Evolutionary conservation across 106 monocot genomes (phyloP).

Genomic region (Platanthera zijinensis): DNA sequence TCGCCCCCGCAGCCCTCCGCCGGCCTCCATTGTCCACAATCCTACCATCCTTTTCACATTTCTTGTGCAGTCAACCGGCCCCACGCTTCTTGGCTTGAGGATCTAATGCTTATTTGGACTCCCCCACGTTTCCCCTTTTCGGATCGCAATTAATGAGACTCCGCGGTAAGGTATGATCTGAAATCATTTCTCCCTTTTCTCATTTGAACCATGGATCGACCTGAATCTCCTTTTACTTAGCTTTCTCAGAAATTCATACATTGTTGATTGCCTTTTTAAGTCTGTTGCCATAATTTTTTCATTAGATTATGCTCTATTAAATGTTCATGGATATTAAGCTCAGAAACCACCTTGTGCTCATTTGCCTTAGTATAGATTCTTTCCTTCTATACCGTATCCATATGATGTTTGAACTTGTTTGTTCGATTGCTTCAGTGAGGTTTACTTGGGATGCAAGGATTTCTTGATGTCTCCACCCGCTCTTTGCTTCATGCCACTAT

Average conservation of each 20-base stretch:
- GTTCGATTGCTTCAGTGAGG: not conserved
- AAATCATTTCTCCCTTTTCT: not conserved
- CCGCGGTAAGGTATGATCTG: not conserved
- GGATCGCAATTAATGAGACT: not conserved
- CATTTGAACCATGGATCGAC: not conserved
- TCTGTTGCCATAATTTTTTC: not conserved
- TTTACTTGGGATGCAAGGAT: constrained; percentile 15
- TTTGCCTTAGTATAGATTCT: not conserved
- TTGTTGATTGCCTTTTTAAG: not conserved
- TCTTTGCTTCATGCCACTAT: not conserved
- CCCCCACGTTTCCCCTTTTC: not conserved
- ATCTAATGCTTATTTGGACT: not conserved
- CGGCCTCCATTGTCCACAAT: too few relatives aligned
- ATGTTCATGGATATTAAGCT: not conserved
- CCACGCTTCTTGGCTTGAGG: not conserved
- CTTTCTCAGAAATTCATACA: not conserved
- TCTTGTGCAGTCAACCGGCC: too few relatives aligned
- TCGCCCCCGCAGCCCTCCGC: too few relatives aligned
- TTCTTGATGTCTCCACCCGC: not conserved
- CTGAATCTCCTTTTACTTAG: not conserved
- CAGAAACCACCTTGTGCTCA: not conserved
- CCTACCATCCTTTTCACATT: too few relatives aligned
- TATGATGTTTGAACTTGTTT: not conserved
- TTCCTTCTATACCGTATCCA: not conserved
- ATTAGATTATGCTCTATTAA: not conserved